Percentiles rank a stretch among this genome's conserved stretches.
Evolutionary conservation across 805 yeast species (phyloP).

Genomic region (Limtongia smithiae): DNA sequence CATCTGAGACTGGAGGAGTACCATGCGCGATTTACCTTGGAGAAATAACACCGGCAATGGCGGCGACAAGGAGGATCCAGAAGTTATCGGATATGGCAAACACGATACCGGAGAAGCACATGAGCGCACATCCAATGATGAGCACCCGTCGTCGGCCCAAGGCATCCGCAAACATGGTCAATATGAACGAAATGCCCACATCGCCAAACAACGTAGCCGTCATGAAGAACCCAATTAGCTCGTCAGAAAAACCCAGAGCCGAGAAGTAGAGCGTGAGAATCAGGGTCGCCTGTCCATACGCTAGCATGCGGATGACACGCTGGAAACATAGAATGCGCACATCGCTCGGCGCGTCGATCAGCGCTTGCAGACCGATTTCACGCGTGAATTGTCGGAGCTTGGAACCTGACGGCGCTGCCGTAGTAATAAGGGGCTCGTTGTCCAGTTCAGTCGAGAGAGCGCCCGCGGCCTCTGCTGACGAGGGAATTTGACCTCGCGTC

Average conservation of each 20-base stretch:
- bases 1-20: no score
- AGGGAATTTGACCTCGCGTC: no score
- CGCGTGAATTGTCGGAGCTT: neutral
- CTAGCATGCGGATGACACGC: constrained; percentile 38
- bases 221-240: constrained; percentile 48
- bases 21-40: no score
- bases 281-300: constrained; percentile 39
- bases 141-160: constrained; percentile 46
- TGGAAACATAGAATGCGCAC: constrained; percentile 31
- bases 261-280: constrained; percentile 45
- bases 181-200: constrained; percentile 44
- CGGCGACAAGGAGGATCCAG: constrained; percentile 39
- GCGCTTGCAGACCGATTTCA: constrained; percentile 17
- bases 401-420: neutral
- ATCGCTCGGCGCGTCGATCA: constrained; percentile 14
- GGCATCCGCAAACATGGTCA: constrained; percentile 47
- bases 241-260: constrained; percentile 43
- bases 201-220: constrained; percentile 51
- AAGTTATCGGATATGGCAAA: constrained; percentile 41
- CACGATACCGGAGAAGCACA: constrained; percentile 44
- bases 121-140: constrained; percentile 41
- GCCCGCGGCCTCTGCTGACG: no score
- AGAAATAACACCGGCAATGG: constrained; percentile 49
- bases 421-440: no score
- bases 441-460: no score